Evolutionary conservation across 768 basidiomycete species (phyloP), one percentile per base, ranked within the genome.

Genomic region (Boletus patriciae): DNA sequence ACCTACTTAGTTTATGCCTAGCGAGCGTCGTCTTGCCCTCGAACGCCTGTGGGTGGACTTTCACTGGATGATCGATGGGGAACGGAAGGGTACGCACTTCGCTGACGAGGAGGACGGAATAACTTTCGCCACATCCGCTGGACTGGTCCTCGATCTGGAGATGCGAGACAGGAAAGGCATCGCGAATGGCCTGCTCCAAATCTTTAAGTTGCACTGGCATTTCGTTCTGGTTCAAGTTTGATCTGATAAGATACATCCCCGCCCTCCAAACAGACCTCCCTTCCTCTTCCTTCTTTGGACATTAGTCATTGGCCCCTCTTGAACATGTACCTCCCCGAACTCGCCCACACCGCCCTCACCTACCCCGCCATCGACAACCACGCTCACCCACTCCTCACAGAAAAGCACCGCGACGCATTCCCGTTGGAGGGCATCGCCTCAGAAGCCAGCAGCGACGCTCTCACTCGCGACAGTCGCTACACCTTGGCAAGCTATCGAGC

Each of bases 1-100:
- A 74, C 80, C 52, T 65, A 92, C 91, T 82, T 70, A 82, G 74
- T 41, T 85, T 78, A 68, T 94, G 91, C 65, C 86, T 77, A 16
- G 83, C 81, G n/a, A 94, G 77, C n/a, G 88, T 92, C 13, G 78
- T 79, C 73, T 90, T 89, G 8, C 89, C 90, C 70, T 90, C 83
- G 63, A 93, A 93, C 1, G 79, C 83, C 86, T 90, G 56, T 41
- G 41, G 37, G 33, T 37, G 49, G 7, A 37, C 44, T 29, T 18
- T 66, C 29, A 43, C 13, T 47, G 27, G 41, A 42, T 19, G 41
- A 31, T 50, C 54, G 33, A 37, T 46, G 13, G 9, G n/a, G 37
- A 44, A 19, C 15, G 44, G 33, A 46, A 11, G 16, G 36, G 27
- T 27, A 72, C 79, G 37, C 58, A 87, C 88, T 66, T 87, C 83